These are phyloP conservation scores for Zoysia matrella DNA, from an alignment of 202 grass and related monocot genomes.

Conservation along the genomic window DNA sequence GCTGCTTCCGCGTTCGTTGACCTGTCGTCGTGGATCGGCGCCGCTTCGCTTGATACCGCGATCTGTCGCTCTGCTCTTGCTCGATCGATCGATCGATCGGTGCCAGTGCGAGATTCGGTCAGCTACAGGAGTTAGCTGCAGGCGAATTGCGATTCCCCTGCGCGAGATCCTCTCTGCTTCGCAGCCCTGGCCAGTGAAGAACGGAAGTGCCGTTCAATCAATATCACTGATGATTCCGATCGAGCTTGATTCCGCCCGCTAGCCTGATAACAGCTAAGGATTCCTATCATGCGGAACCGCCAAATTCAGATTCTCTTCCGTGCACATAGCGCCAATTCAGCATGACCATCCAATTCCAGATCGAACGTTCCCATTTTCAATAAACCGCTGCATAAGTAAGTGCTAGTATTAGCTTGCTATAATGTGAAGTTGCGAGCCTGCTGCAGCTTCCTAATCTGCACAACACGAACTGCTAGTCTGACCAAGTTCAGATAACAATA, in stretches of 20 bases:
- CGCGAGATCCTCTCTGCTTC: not conserved
- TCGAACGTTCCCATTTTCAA: not conserved
- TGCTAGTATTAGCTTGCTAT: not conserved
- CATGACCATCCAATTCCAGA: not conserved
- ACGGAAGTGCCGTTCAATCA: not conserved
- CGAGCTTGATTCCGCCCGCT: not conserved
- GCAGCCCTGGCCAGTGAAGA: not conserved
- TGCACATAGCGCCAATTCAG: not conserved
- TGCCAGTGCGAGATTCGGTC: not conserved
- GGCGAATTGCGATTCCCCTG: not conserved
- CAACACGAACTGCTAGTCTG: not conserved
- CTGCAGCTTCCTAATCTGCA: not conserved
- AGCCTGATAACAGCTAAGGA: not conserved
- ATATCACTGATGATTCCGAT: not conserved
- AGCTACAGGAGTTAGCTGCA: not conserved
- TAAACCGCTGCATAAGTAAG: not conserved
- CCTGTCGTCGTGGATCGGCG: not conserved
- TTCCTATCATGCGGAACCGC: not conserved
- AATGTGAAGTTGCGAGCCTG: not conserved
- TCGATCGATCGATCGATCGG: conserved; percentile 24
- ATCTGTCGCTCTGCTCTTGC: not conserved
- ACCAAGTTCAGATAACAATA: not conserved
- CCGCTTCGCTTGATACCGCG: not conserved
- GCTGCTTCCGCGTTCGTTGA: conserved; percentile 19
- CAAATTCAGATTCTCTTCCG: not conserved